These are phyloP conservation scores for Sclerotinia nivalis DNA, from an alignment of 2,329 filamentous ascomycete species.

Conservation along the genomic window DNA sequence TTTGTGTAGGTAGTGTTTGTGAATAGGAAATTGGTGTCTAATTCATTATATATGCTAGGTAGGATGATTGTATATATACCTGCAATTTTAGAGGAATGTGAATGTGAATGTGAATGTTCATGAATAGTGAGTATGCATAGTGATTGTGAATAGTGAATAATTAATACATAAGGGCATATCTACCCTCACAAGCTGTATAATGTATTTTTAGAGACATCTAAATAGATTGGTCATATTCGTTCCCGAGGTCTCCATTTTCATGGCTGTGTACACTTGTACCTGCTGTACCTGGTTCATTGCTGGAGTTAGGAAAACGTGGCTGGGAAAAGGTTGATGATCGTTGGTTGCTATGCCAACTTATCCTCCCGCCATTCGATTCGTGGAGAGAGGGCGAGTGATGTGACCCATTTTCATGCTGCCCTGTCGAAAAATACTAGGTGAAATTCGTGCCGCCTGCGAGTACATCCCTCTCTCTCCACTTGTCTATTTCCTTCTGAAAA, in stretches of 20 bases:
- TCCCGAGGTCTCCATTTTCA: not conserved
- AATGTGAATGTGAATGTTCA: no score
- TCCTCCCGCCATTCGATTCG: constrained; percentile 17
- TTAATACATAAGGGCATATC: no score
- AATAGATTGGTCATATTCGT: not conserved
- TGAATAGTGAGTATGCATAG: no score
- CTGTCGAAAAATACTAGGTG: not conserved
- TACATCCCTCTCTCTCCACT: not conserved
- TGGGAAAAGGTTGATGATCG: not conserved
- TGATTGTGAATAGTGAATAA: no score
- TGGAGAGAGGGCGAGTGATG: constrained; percentile 1
- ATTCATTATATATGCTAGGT: no score
- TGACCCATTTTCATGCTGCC: constrained; percentile 10
- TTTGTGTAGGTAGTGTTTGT: no score
- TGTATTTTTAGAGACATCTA: not conserved
- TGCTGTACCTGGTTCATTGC: not conserved
- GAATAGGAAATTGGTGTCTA: no score
- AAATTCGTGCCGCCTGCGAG: no score
- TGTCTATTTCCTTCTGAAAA: not conserved
- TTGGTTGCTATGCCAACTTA: not conserved
- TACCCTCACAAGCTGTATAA: not conserved
- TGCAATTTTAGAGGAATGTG: no score
- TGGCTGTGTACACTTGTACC: not conserved
- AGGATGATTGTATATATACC: no score
- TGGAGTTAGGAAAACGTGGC: not conserved